Evolutionary conservation across 2,329 filamentous ascomycete species (phyloP).

Genomic region (Botrytis sinoallii): DNA sequence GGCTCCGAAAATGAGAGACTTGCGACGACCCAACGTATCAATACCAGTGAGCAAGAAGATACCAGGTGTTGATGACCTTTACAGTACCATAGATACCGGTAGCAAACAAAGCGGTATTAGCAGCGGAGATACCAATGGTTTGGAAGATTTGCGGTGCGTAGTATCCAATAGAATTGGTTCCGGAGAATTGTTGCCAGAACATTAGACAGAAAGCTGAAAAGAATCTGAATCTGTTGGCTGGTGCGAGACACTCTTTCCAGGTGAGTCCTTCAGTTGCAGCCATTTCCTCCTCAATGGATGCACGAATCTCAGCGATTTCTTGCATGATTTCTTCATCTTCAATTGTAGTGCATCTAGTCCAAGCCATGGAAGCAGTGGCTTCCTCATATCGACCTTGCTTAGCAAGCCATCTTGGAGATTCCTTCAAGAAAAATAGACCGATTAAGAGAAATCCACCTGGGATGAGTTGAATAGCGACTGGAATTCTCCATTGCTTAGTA

Average conservation of each 20-base stretch:
- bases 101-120: constrained; percentile 60
- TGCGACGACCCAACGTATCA: constrained; percentile 48
- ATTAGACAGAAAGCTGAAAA: constrained; percentile 42
- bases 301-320: constrained; percentile 63
- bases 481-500: constrained; percentile 43
- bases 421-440: constrained; percentile 40
- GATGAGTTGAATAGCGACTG: constrained; percentile 42
- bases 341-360: constrained; percentile 55
- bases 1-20: constrained; percentile 48
- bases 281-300: constrained; percentile 65
- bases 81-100: constrained; percentile 71
- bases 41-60: constrained; percentile 49
- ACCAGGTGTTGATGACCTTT: constrained; percentile 61
- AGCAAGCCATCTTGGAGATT: constrained; percentile 63
- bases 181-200: constrained; percentile 43
- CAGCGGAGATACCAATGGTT: constrained; percentile 57
- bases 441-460: constrained; percentile 32
- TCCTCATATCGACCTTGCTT: constrained; percentile 60
- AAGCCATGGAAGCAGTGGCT: constrained; percentile 53
- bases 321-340: constrained; percentile 54
- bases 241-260: constrained; percentile 46
- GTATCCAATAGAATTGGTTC: constrained; percentile 31
- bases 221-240: constrained; percentile 43
- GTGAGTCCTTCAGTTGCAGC: constrained; percentile 65
- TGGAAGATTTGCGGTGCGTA: constrained; percentile 55